These are phyloP conservation scores for Botrytis medusae DNA, from an alignment of 2,329 filamentous ascomycete genomes.

Conservation along the genomic window DNA sequence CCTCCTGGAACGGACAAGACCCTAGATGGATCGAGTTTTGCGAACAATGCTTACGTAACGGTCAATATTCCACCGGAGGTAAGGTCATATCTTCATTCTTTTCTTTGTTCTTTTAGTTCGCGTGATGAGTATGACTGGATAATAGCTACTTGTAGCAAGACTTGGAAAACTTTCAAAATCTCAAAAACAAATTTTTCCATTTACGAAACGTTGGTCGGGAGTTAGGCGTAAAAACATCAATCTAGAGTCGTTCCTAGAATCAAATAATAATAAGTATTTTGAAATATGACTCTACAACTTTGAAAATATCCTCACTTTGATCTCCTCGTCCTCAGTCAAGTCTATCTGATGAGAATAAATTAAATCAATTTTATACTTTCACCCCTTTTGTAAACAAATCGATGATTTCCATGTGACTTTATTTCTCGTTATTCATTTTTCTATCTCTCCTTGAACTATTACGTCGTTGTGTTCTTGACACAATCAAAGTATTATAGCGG, in stretches of 20 bases:
- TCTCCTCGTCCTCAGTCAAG: neutral
- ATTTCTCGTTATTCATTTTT: neutral
- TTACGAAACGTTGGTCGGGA: neutral
- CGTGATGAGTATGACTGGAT: neutral
- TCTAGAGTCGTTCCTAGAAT: neutral
- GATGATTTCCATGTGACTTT: neutral
- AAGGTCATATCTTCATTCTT: neutral
- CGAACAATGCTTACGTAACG: neutral
- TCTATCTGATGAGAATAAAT: neutral
- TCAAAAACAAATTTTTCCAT: neutral
- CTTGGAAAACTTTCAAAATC: neutral
- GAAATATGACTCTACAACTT: neutral
- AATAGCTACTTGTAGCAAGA: neutral
- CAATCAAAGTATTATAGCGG: neutral
- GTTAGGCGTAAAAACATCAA: neutral
- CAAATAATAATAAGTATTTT: too few relatives aligned
- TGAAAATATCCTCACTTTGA: neutral
- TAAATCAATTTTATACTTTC: neutral
- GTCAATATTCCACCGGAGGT: neutral
- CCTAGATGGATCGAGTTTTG: neutral
- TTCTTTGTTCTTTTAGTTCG: neutral
- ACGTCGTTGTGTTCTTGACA: neutral
- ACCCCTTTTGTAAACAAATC: neutral
- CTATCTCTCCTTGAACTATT: neutral
- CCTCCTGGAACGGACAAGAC: neutral